A percentile compares a stretch with the other conserved stretches of the same genome.
Evolutionary conservation across 2,329 filamentous ascomycete species (phyloP).

Genomic region (Stagonosporopsis tanaceti): DNA sequence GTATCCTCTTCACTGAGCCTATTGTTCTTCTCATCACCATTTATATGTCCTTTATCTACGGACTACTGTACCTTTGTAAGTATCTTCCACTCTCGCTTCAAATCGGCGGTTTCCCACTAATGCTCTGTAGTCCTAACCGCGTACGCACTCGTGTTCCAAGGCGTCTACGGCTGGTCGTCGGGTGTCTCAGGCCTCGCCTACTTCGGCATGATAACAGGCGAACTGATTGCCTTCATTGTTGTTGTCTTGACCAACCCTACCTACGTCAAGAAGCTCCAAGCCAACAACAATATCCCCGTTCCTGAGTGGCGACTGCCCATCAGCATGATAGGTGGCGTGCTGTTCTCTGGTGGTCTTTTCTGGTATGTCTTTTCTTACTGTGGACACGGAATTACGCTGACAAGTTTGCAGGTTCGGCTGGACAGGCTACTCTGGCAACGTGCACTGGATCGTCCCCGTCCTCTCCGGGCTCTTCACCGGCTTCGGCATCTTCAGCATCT

Average conservation of each 20-base stretch:
- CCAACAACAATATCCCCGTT: slow-evolving; percentile 60
- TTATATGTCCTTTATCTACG: slow-evolving; percentile 55
- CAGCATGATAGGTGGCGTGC: slow-evolving; percentile 60
- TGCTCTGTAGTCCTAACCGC: slow-evolving; percentile 73
- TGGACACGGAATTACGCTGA: neutral
- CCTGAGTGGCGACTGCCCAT: slow-evolving; percentile 67
- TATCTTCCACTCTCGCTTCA: no score
- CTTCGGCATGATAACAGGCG: slow-evolving; percentile 82
- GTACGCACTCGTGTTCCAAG: slow-evolving; percentile 80
- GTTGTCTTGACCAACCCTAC: slow-evolving; percentile 70
- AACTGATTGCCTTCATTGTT: slow-evolving; percentile 70
- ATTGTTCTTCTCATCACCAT: slow-evolving; percentile 58
- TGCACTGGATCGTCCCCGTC: slow-evolving; percentile 54
- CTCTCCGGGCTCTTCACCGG: slow-evolving; percentile 62
- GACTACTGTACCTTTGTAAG: slow-evolving; percentile 15
- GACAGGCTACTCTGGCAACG: slow-evolving; percentile 52
- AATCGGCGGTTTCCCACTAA: slow-evolving; percentile 3
- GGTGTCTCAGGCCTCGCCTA: slow-evolving; percentile 81
- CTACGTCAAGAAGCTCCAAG: slow-evolving; percentile 63
- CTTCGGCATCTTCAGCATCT: slow-evolving; percentile 66
- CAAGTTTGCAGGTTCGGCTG: slow-evolving; percentile 40
- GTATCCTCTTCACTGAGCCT: slow-evolving; percentile 59
- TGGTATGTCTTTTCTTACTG: slow-evolving; percentile 40
- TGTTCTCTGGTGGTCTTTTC: slow-evolving; percentile 45
- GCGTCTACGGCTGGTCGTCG: slow-evolving; percentile 71